phyloP scores from a whole-genome alignment of 2,329 filamentous ascomycete species.

The Zymoseptoria ardabiliae region DNA sequence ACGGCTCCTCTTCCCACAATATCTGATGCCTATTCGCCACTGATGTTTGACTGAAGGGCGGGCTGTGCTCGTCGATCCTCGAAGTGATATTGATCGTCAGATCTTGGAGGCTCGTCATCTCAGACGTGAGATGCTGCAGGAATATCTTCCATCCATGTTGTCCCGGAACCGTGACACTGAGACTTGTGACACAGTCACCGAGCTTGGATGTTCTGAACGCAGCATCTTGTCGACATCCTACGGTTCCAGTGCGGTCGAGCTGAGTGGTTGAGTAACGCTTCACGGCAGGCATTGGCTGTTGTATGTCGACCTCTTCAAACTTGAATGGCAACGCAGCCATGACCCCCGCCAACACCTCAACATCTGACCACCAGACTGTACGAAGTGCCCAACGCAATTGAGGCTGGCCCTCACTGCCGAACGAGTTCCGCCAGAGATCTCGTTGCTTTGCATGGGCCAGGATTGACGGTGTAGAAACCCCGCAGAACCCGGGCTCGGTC shows the following conservation, averaged over 20 bases:
- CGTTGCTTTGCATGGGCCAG: neutral
- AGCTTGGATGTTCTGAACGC: neutral
- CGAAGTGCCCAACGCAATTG: neutral
- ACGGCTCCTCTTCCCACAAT: neutral
- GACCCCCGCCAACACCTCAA: neutral
- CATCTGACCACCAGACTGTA: constrained; percentile 6
- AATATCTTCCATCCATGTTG: constrained; percentile 1
- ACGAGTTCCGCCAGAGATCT: constrained; percentile 1
- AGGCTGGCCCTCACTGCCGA: constrained; percentile 1
- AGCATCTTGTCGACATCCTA: neutral
- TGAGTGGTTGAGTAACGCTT: neutral
- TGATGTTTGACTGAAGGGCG: constrained; percentile 1
- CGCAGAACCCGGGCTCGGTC: constrained; percentile 8
- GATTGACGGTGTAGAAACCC: neutral
- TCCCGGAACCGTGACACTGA: neutral
- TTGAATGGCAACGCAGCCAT: neutral
- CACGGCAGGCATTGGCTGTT: constrained; percentile 3
- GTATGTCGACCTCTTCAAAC: neutral
- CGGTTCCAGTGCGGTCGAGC: neutral
- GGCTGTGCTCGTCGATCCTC: neutral
- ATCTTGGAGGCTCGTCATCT: neutral
- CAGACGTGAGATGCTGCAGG: neutral
- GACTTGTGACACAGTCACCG: neutral
- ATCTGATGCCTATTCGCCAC: neutral
- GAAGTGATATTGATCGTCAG: neutral